Evolutionary conservation across 768 basidiomycete genomes (phyloP), one percentile per base, ranked within the genome.

Genomic region (Tylopilus subfusipes): DNA sequence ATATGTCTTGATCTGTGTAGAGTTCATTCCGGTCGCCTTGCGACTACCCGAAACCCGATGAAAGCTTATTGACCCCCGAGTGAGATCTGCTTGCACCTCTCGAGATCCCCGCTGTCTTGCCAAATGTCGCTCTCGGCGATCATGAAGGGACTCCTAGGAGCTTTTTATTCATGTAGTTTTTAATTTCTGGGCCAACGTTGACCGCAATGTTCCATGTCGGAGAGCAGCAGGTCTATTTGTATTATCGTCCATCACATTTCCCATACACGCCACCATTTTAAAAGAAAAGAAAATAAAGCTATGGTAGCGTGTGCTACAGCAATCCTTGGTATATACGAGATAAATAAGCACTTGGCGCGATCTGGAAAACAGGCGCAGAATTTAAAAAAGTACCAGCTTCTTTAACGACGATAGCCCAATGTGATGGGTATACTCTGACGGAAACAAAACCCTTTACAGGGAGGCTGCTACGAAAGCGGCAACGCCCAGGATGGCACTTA

Each of bases 401-500:
- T 54, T 53, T 30, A 56, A 58, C 55, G 52, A 67, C 29, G 42
- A 67, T 64, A 60, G 40, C 53, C 62, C 40, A 34, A 18, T 50
- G 43, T 16, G 31, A 48, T 39, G 53, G n/a, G 58, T 66, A 60
- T 66, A 55, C 47, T 58, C 55, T 48, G 47, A 54, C 4, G 52
- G 42, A 39, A 21, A 39, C 18, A n/a, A 52, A 19, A 40, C 3
- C 22, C n/a, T 46, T 57, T n/a, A 70, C 36, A 73, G 52, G 27
- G 70, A 67, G 11, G 65, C 58, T n/a, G 63, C 63, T 2, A 62
- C 69, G 13, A 75, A 58, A 18, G 69, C 73, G 11, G 70, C 65
- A 21, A 70, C 66, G 30, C 69, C 73, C 6, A 75, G 48, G 31
- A 74, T 47, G 19, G 70, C 66, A 40, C 73, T 54, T 22, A 74